These are phyloP conservation scores for Begonia loranthoides DNA, from an alignment of 306 rosid species.

Conservation along the genomic window DNA sequence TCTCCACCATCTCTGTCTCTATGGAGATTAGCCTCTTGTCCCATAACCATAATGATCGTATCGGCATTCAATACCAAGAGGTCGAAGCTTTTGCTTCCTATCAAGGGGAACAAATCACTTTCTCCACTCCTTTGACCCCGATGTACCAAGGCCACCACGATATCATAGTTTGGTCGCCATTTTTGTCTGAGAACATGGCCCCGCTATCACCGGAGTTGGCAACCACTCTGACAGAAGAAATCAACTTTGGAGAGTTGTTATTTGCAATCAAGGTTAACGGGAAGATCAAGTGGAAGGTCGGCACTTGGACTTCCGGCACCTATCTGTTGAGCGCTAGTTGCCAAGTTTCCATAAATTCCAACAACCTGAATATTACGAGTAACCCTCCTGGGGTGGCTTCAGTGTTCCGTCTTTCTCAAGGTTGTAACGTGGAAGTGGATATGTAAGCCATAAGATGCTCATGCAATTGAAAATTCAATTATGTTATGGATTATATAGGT, in stretches of 20 bases:
- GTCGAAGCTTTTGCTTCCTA: conserved; percentile 35
- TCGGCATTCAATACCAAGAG: conserved; percentile 39
- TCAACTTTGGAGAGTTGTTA: conserved; percentile 24
- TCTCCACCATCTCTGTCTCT: conserved; percentile 27
- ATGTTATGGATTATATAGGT: no score
- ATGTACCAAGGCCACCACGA: conserved; percentile 59
- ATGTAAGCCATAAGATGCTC: no score
- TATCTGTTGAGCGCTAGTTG: conserved; percentile 42
- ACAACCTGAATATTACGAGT: conserved; percentile 6
- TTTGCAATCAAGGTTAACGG: conserved; percentile 44
- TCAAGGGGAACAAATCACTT: conserved; percentile 48
- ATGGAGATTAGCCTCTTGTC: conserved; percentile 44
- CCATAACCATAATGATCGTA: conserved; percentile 39
- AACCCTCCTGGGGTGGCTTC: conserved; percentile 21
- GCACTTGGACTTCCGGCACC: conserved; percentile 46
- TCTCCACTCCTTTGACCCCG: conserved; percentile 26
- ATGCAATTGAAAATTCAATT: no score
- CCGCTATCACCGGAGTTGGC: conserved; percentile 35
- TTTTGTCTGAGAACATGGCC: conserved; percentile 26
- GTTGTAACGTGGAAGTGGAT: conserved; percentile 38
- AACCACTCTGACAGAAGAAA: conserved; percentile 31
- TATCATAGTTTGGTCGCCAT: conserved; percentile 55
- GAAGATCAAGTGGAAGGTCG: conserved; percentile 63
- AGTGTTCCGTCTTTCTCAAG: conserved; percentile 41
- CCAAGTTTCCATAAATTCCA: conserved; percentile 44